Percentiles rank a stretch among this genome's conserved stretches.
Evolutionary conservation across 768 basidiomycete genomes (phyloP).

Genomic region (Mrakia gelida): DNA sequence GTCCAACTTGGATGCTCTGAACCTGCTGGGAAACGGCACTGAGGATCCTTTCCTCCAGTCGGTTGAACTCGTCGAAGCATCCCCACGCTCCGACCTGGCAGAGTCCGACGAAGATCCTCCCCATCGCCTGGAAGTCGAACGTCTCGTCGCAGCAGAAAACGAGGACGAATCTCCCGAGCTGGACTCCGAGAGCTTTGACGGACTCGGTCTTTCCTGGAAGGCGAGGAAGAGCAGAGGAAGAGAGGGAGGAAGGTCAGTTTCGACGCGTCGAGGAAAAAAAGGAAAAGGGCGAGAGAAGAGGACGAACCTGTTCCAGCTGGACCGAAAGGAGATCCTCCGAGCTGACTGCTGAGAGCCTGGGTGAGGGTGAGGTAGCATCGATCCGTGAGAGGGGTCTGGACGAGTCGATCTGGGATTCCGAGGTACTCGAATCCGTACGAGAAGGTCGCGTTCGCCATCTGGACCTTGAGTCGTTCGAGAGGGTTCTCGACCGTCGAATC

Average conservation of each 20-base stretch:
- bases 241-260: background rate
- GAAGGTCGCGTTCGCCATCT: slow-evolving; percentile 85
- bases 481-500: slow-evolving; percentile 67
- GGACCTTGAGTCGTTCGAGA: slow-evolving; percentile 71
- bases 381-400: slow-evolving; percentile 96
- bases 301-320: slow-evolving; percentile 87
- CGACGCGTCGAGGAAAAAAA: background rate
- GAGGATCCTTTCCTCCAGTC: slow-evolving; percentile 93
- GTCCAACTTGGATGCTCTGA: slow-evolving; percentile 94
- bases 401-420: slow-evolving; percentile 91
- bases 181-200: slow-evolving; percentile 95
- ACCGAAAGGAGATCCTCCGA: slow-evolving; percentile 96
- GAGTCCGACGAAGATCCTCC: slow-evolving; percentile 95
- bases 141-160: slow-evolving; percentile 99
- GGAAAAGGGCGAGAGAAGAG: background rate
- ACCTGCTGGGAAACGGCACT: slow-evolving; percentile 99
- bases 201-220: slow-evolving; percentile 90
- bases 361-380: slow-evolving; percentile 93
- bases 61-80: slow-evolving; percentile 96
- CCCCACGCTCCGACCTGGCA: slow-evolving; percentile 99
- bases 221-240: background rate
- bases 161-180: slow-evolving; percentile 95
- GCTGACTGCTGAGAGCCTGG: slow-evolving; percentile 87
- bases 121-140: slow-evolving; percentile 99
- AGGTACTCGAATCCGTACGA: slow-evolving; percentile 99